Evolutionary conservation across 176 grass and related monocot genomes (phyloP).

Genomic region (Oryza nivara): DNA sequence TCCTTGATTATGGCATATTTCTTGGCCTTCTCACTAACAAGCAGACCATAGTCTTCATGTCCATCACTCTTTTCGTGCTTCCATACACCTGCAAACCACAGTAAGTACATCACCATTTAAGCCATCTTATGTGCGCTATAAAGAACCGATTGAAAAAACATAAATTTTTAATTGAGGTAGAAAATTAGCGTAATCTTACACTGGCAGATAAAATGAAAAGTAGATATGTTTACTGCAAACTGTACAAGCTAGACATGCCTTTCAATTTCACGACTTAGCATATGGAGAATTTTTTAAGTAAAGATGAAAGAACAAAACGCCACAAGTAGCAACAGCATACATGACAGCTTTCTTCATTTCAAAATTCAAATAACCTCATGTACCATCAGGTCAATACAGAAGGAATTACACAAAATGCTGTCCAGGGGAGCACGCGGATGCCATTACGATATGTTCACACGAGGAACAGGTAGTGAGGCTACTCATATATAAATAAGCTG

Average conservation of each 20-base stretch:
- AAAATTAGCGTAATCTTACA: background rate
- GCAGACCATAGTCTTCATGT: slow-evolving; percentile 91
- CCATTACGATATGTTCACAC: background rate
- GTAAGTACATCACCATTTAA: background rate
- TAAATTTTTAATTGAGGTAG: background rate
- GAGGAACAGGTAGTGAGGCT: background rate
- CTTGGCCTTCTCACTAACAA: slow-evolving; percentile 77
- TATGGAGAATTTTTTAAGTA: background rate
- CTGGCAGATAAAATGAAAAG: background rate
- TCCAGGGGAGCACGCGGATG: background rate
- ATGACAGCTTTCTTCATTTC: background rate
- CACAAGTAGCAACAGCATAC: background rate
- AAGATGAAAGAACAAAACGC: background rate
- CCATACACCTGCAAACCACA: slow-evolving; percentile 71
- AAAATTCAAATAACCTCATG: background rate
- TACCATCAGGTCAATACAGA: background rate
- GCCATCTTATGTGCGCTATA: background rate
- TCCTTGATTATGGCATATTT: slow-evolving; percentile 96
- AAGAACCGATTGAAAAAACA: no score
- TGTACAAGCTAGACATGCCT: background rate
- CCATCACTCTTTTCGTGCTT: slow-evolving; percentile 92
- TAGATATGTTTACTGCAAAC: background rate
- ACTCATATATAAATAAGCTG: background rate
- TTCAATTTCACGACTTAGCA: background rate
- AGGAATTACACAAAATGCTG: background rate